phyloP scores from a whole-genome alignment of 805 yeast genomes.

The Lipomyces sp. region DNA sequence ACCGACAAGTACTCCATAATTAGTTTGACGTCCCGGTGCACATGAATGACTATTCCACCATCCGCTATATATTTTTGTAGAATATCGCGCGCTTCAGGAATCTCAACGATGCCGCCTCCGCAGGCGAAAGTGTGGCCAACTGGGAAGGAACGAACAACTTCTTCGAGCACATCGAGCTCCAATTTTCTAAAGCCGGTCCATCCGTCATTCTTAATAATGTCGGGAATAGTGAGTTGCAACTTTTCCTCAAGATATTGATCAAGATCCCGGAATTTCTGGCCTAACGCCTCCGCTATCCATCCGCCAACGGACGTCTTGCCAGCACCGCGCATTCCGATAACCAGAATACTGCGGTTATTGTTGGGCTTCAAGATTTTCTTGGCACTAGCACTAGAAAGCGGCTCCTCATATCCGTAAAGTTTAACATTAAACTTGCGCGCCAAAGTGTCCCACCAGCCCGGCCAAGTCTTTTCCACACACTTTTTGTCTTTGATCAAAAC shows the following conservation, averaged over 20 bases:
- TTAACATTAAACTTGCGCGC: conserved; percentile 67
- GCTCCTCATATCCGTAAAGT: conserved; percentile 63
- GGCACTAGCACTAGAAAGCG: neutral
- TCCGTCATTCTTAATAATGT: conserved; percentile 65
- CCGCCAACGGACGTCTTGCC: conserved; percentile 88
- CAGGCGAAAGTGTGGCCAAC: conserved; percentile 77
- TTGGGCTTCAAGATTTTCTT: conserved; percentile 27
- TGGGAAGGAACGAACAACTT: conserved; percentile 51
- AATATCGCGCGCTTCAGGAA: conserved; percentile 63
- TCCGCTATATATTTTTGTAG: conserved; percentile 58
- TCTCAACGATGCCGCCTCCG: conserved; percentile 96
- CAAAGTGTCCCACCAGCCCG: conserved; percentile 98
- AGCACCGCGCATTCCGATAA: conserved; percentile 96
- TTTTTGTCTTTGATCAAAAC: conserved; percentile 82
- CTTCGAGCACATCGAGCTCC: conserved; percentile 64
- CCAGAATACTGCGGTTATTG: conserved; percentile 36
- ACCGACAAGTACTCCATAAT: conserved; percentile 72
- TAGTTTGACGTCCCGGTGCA: conserved; percentile 84
- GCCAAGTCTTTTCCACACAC: conserved; percentile 98
- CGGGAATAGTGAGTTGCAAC: conserved; percentile 48
- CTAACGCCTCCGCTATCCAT: conserved; percentile 74
- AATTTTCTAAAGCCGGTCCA: conserved; percentile 85
- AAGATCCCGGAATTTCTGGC: conserved; percentile 72
- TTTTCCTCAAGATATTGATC: conserved; percentile 71
- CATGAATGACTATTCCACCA: conserved; percentile 84